Evolutionary conservation across 768 basidiomycete species (phyloP), one percentile per base, ranked within the genome.

Genomic region (Amyloporia xantha): DNA sequence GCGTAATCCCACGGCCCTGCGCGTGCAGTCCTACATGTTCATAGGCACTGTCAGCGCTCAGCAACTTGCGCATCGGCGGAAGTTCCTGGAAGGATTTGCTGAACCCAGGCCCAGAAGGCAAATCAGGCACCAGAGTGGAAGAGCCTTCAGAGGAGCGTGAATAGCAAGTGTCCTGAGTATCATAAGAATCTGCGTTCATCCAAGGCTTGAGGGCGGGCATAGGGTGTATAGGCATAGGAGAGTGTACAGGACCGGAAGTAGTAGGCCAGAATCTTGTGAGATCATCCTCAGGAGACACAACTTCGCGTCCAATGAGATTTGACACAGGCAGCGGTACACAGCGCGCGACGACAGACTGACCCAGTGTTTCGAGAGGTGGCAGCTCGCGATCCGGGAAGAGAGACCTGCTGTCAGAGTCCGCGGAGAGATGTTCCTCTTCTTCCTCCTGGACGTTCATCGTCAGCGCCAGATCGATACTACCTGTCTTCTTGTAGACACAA

Each of bases 401-500:
- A 5, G 3, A 15, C 23, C 6, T 12, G 20, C n/a, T 6, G 10
- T 41, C 39, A 15, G 5, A 10, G 19, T 20, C 41, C 9, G 2
- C 21, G 3, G 27, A 21, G 10, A n/a, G 24, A 19, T 4, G 12
- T 9, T 36, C 17, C 2, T 30, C n/a, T n/a, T 7, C 24, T 12
- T 36, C 27, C 3, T 30, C 47, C 12, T 10, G 23, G 19, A n/a
- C 12, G 17, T 21, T 35, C 19, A 49, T 30, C 5, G 48, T 21
- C 4, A 42, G 19, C 30, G 30, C 43, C 3, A 58, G 41, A 1
- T 52, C 57, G 2, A 61, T 56, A 36, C 65, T 60, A 38, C 70
- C 69, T 45, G 67, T 68, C 52, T 72, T 64, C 63, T 74, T 73
- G 44, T 62, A 68, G 50, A 64, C 73, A 57, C 90, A 91, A 6